Percentiles rank a stretch among this genome's conserved stretches.
These are phyloP conservation scores for Sporothrix brasiliensis DNA, from an alignment of 2,329 filamentous ascomycete genomes.

Conservation along the genomic window DNA sequence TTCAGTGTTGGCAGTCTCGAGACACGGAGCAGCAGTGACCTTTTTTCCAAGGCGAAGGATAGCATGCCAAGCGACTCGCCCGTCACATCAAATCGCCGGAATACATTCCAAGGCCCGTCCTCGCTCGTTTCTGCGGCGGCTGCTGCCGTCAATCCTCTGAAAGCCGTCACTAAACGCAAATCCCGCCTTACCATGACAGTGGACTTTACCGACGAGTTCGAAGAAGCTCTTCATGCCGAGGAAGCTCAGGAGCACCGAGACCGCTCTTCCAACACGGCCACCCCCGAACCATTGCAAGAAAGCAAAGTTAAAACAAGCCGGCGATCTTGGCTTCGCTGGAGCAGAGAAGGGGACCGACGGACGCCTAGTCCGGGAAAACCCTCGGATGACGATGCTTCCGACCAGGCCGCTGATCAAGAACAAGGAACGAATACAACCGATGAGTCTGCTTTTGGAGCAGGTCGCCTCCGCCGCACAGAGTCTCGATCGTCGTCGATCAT, in stretches of 20 bases:
- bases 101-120: slow-evolving; percentile 39
- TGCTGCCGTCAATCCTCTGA: slow-evolving; percentile 41
- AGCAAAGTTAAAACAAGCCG: neutral
- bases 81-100: slow-evolving; percentile 36
- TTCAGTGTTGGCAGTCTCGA: slow-evolving; percentile 55
- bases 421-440: slow-evolving; percentile 41
- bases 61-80: neutral
- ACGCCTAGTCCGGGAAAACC: slow-evolving; percentile 33
- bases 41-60: slow-evolving; percentile 1
- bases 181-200: slow-evolving; percentile 35
- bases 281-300: neutral
- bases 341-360: slow-evolving; percentile 9
- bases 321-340: slow-evolving; percentile 26
- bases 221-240: slow-evolving; percentile 16
- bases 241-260: slow-evolving; percentile 3
- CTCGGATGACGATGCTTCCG: slow-evolving; percentile 35
- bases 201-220: slow-evolving; percentile 26
- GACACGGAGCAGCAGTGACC: slow-evolving; percentile 34
- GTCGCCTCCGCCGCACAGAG: slow-evolving; percentile 33
- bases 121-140: slow-evolving; percentile 39
- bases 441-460: slow-evolving; percentile 37
- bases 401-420: slow-evolving; percentile 37
- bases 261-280: neutral
- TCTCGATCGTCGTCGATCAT: slow-evolving; percentile 16
- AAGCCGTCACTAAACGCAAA: slow-evolving; percentile 43